Conservation (phyloP, 1,284 basidiomycete genomes). For the Moesziomyces sp. region DNA sequence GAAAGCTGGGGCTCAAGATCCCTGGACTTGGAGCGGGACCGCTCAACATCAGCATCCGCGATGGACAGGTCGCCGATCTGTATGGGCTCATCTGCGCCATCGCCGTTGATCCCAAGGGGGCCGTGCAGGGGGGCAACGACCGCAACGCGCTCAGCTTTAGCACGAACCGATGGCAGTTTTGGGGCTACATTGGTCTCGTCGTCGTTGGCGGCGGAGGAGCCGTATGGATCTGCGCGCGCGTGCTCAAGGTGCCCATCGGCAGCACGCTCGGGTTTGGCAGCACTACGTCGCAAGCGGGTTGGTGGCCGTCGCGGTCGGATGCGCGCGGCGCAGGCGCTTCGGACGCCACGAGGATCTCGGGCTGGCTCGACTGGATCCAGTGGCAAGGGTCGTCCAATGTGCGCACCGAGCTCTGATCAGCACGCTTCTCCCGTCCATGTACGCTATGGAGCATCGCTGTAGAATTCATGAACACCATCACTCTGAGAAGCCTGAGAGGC, state of each 20-base stretch:
- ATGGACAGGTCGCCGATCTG: conserved; percentile 85
- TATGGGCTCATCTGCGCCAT: conserved; percentile 85
- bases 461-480: no score
- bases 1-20: conserved; percentile 63
- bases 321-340: conserved; percentile 13
- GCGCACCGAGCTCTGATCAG: conserved; percentile 23
- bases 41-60: conserved; percentile 73
- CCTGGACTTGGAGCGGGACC: conserved; percentile 60
- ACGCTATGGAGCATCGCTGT: not conserved
- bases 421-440: no score
- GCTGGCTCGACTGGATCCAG: conserved; percentile 48
- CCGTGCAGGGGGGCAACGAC: conserved; percentile 51
- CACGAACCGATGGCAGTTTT: conserved; percentile 43
- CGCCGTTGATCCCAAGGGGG: conserved; percentile 70
- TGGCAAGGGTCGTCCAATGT: conserved; percentile 35
- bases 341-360: conserved; percentile 29
- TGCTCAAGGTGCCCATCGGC: conserved; percentile 44
- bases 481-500: no score
- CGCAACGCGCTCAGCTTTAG: conserved; percentile 46
- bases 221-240: conserved; percentile 38
- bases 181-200: conserved; percentile 45
- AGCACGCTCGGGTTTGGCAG: conserved; percentile 41
- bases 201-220: conserved; percentile 44
- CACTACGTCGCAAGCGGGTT: conserved; percentile 7
- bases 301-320: conserved; percentile 32